Evolutionary conservation across 306 rosid genomes (phyloP).

Genomic region (Hippophae tibetana): DNA sequence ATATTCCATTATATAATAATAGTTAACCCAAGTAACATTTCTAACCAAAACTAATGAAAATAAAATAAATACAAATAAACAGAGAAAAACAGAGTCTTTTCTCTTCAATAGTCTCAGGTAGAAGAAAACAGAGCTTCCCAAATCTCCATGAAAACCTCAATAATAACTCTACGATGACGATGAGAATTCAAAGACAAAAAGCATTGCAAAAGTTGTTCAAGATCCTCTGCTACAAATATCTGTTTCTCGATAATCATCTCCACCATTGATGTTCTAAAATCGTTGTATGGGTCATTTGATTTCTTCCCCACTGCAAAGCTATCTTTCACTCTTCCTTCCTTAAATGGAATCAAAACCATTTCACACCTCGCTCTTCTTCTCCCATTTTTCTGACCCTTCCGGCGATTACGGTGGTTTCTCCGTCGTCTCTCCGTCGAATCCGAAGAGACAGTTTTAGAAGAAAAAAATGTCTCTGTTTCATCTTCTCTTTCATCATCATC

Average conservation of each 20-base stretch:
- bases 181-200: conserved; percentile 64
- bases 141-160: conserved; percentile 84
- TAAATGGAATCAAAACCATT: conserved; percentile 42
- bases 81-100: conserved; percentile 7
- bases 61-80: conserved; percentile 6
- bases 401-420: conserved; percentile 16
- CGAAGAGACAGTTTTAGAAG: conserved; percentile 63
- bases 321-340: conserved; percentile 74
- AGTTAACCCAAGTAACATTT: conserved; percentile 27
- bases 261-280: conserved; percentile 83
- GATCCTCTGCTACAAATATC: conserved; percentile 58
- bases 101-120: conserved; percentile 42
- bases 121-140: conserved; percentile 79
- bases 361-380: conserved; percentile 28
- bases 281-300: conserved; percentile 84
- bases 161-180: conserved; percentile 66
- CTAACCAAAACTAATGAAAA: conserved; percentile 8
- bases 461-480: conserved; percentile 69
- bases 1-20: conserved; percentile 15
- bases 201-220: conserved; percentile 83
- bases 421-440: conserved; percentile 56
- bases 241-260: conserved; percentile 95
- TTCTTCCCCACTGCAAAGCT: conserved; percentile 92
- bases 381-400: conserved; percentile 2
- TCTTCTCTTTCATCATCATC: conserved; percentile 47